These are phyloP conservation scores for Paecilomyces variotii DNA, from an alignment of 2,329 filamentous ascomycete species.

Conservation along the genomic window DNA sequence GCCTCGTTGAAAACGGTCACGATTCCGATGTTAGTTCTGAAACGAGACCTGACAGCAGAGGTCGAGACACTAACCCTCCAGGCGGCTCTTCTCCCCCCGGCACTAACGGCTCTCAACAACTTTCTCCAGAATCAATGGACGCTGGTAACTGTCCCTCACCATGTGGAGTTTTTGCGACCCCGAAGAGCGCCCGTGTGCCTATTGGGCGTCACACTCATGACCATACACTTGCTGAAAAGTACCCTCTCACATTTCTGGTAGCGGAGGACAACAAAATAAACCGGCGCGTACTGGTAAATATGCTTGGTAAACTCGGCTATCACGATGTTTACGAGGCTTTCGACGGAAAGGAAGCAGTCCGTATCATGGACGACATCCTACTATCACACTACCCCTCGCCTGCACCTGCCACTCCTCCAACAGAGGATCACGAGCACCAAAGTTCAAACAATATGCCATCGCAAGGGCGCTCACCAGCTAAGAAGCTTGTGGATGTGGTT, in stretches of 20 bases:
- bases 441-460: conserved; percentile 8
- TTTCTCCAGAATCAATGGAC: conserved; percentile 20
- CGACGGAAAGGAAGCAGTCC: conserved; percentile 60
- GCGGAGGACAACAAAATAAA: conserved; percentile 69
- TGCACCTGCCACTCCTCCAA: conserved; percentile 6
- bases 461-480: conserved; percentile 13
- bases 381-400: conserved; percentile 13
- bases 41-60: background rate
- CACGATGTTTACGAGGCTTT: conserved; percentile 55
- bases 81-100: background rate
- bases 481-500: conserved; percentile 50
- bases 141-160: conserved; percentile 17
- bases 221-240: conserved; percentile 48
- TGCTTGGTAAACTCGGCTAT: conserved; percentile 62
- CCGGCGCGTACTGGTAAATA: conserved; percentile 57
- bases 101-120: conserved; percentile 16
- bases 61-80: background rate
- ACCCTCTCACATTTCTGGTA: conserved; percentile 60
- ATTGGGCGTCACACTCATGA: conserved; percentile 38
- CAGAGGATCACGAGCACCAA: conserved; percentile 11
- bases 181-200: conserved; percentile 17
- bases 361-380: conserved; percentile 46
- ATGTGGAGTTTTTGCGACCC: conserved; percentile 12
- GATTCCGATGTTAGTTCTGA: background rate
- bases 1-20: background rate